phyloP scores from a whole-genome alignment of 352 stramenopile genomes.

The Plasmopara halstedii region DNA sequence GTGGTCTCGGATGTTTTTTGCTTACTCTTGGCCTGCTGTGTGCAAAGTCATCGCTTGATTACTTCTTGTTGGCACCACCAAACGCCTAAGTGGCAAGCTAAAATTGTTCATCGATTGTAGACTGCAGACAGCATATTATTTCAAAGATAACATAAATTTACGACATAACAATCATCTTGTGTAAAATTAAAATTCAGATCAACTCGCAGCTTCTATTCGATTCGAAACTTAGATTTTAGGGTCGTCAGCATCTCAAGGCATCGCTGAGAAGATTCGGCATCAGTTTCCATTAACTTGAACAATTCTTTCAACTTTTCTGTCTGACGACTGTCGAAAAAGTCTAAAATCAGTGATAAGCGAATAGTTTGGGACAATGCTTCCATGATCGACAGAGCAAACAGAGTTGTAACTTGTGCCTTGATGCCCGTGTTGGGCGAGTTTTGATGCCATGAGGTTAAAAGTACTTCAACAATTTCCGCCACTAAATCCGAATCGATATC shows the following conservation, averaged over 20 bases:
- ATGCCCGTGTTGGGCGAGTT: conserved; percentile 1
- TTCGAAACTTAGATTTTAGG: conserved; percentile 17
- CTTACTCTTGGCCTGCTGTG: conserved; percentile 70
- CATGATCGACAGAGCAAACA: conserved; percentile 36
- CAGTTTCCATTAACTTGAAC: conserved; percentile 11
- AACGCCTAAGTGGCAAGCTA: conserved; percentile 25
- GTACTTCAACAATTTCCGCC: conserved; percentile 49
- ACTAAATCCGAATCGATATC: conserved; percentile 74
- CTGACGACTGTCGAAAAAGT: conserved; percentile 72
- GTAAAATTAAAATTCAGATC: too few species aligned
- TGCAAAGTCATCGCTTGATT: conserved; percentile 81
- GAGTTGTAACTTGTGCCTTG: conserved; percentile 5
- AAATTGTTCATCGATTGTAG: neutral
- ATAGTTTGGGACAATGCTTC: conserved; percentile 33
- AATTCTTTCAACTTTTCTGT: conserved; percentile 31
- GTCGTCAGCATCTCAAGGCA: conserved; percentile 6
- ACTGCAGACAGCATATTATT: conserved; percentile 6
- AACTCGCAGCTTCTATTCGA: neutral
- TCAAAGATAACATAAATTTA: conserved; percentile 22
- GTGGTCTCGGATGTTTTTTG: conserved; percentile 75
- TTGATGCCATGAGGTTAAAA: conserved; percentile 25
- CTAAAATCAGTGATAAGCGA: conserved; percentile 52
- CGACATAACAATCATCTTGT: conserved; percentile 9
- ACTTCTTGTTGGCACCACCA: conserved; percentile 50
- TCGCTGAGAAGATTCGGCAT: neutral